phyloP scores from a whole-genome alignment of 164 flowering plant genomes.

The Piper longum region DNA sequence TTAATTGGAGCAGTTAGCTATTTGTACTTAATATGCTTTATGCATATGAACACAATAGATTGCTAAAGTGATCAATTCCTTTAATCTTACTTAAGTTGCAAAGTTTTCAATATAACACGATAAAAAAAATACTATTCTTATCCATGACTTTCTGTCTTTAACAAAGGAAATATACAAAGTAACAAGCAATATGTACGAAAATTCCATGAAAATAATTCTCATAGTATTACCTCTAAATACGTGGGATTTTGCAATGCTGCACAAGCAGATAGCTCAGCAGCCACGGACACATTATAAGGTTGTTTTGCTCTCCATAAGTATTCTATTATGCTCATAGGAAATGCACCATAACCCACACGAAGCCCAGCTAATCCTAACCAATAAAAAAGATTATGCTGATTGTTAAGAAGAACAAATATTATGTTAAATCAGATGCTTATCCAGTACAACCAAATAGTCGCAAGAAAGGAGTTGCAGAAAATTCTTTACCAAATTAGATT shows the following conservation, averaged over 20 bases:
- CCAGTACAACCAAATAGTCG: background rate
- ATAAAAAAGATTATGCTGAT: background rate
- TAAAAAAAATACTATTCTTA: no score
- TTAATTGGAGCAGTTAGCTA: no score
- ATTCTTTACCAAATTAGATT: slow-evolving; percentile 1
- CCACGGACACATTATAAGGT: slow-evolving; percentile 96
- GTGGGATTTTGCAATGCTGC: slow-evolving; percentile 80
- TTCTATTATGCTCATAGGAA: slow-evolving; percentile 79
- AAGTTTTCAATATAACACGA: no score
- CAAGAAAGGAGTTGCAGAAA: no score
- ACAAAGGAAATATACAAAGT: no score
- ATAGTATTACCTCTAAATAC: slow-evolving; percentile 63
- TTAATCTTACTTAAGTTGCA: no score
- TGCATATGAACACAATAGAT: no score
- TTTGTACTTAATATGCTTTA: no score
- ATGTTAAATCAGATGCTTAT: background rate
- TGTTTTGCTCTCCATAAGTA: slow-evolving; percentile 98
- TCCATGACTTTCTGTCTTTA: no score
- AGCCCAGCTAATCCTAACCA: slow-evolving; percentile 90
- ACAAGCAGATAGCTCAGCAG: slow-evolving; percentile 95
- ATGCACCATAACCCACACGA: slow-evolving; percentile 91
- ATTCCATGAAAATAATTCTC: background rate
- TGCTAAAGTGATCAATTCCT: no score
- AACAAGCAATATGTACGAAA: background rate
- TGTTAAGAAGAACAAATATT: background rate